A percentile compares a stretch with the other conserved stretches of the same genome.
These are phyloP conservation scores for Nakazawaea wickerhamii DNA, from an alignment of 805 yeast species.

Conservation along the genomic window DNA sequence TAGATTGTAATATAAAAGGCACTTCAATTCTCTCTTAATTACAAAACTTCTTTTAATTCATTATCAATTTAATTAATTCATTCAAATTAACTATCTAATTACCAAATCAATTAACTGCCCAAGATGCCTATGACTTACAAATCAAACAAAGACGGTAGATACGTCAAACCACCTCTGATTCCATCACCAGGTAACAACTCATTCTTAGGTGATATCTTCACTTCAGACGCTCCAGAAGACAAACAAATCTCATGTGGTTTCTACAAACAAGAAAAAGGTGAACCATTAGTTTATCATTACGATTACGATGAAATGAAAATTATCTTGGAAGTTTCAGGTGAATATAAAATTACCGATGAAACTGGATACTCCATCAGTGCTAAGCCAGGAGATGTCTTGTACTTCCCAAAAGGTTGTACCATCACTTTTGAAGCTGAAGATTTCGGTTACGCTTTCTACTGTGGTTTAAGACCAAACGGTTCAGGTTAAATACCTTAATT, in stretches of 20 bases:
- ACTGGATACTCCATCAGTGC: constrained; percentile 54
- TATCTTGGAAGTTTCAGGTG: constrained; percentile 63
- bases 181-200: constrained; percentile 66
- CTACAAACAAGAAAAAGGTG: constrained; percentile 64
- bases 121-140: constrained; percentile 53
- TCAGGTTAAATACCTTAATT: constrained; percentile 20
- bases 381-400: constrained; percentile 62
- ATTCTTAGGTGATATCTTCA: constrained; percentile 60
- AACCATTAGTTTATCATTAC: constrained; percentile 62
- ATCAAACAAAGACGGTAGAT: constrained; percentile 48
- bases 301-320: constrained; percentile 66
- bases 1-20: constrained; percentile 3
- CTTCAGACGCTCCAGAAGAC: constrained; percentile 55
- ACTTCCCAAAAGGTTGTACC: constrained; percentile 63
- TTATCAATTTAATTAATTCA: neutral
- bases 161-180: constrained; percentile 50
- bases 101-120: constrained; percentile 6
- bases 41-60: neutral
- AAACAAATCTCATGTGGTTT: constrained; percentile 62
- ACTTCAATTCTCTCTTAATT: neutral
- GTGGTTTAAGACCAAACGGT: constrained; percentile 51
- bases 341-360: constrained; percentile 57
- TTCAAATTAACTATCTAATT: constrained; percentile 1
- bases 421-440: constrained; percentile 59
- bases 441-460: constrained; percentile 58